Evolutionary conservation across 2,329 filamentous ascomycete species (phyloP), one percentile per base, ranked within the genome.

Genomic region (Chaetomium strumarium): DNA sequence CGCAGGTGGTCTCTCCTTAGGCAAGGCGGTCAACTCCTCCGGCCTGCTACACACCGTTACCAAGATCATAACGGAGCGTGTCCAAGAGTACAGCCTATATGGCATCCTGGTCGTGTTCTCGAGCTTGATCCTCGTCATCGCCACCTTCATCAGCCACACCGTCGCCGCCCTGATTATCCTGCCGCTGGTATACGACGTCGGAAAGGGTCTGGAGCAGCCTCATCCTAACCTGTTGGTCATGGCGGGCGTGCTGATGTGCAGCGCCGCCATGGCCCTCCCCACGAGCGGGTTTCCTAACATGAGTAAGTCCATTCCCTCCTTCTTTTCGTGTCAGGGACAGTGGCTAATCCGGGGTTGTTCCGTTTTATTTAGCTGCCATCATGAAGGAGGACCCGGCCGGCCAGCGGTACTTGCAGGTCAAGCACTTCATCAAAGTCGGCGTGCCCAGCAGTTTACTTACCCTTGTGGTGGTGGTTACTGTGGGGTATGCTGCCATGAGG

Each of bases 331-430:
- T 24, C 24, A 24, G 24, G 24, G 24, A 7, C 24, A 7, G 24
- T 24, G 24, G 24, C 24, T 24, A 24, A 24, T 24, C 24, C 4
- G 7, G 24, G 24, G 24, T 4, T 24, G 24, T 24, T 52, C 46
- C 54, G 14, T 24, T 36, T 30, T 46, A 20, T 36, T 16, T 24
- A 95, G 90, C 93, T 65, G 93, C 93, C 4, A 97, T 99, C 64
- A 97, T 99, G 93, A 97, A 97, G 78, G 93, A 99, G 72, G 92
- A 99, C 63, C 81, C 88, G 0, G 95, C 91, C 0, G 93, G 93
- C 9, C 89, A 95, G 67, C 79, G 93, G 51, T 99, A 99, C 66
- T 78, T 99, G 49, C 78, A 86, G 55, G 95, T 99, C 48, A 88
- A 87, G 66, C 93, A 99, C 68, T 99, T 99, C 70, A 85, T 99